These are phyloP conservation scores for Euphorbia pulcherrima DNA, from an alignment of 345 rosid genomes.

Conservation along the genomic window DNA sequence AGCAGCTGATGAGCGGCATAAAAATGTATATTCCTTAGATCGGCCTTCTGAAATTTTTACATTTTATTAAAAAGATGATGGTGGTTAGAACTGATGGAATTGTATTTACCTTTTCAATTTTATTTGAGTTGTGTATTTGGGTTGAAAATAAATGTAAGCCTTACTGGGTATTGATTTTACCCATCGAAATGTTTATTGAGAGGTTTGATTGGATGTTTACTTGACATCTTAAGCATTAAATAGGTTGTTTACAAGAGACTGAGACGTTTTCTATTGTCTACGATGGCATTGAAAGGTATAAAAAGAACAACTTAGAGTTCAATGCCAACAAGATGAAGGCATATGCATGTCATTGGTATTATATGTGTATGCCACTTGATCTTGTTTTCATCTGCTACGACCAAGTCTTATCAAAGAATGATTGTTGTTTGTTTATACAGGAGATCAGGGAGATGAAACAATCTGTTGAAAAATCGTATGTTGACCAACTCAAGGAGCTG, in stretches of 20 bases:
- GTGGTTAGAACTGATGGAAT: constrained; percentile 6
- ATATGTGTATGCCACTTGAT: neutral
- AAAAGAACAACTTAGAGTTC: neutral
- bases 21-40: constrained; percentile 44
- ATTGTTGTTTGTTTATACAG: constrained; percentile 38
- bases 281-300: neutral
- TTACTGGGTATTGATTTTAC: neutral
- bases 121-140: neutral
- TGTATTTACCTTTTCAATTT: neutral
- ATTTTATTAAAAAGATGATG: neutral
- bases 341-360: neutral
- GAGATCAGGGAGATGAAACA: constrained; percentile 65
- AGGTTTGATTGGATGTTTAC: neutral
- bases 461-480: constrained; percentile 46
- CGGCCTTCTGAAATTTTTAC: constrained; percentile 5
- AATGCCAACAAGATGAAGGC: neutral
- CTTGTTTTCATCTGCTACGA: neutral
- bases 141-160: neutral
- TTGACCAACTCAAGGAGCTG: constrained; percentile 50
- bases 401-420: constrained; percentile 1
- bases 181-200: neutral
- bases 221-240: neutral
- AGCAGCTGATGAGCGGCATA: constrained; percentile 51
- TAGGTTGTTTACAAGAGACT: neutral
- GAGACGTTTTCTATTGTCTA: neutral